These are phyloP conservation scores for Chondrostereum purpureum DNA, from an alignment of 1,284 basidiomycete species.

Conservation along the genomic window DNA sequence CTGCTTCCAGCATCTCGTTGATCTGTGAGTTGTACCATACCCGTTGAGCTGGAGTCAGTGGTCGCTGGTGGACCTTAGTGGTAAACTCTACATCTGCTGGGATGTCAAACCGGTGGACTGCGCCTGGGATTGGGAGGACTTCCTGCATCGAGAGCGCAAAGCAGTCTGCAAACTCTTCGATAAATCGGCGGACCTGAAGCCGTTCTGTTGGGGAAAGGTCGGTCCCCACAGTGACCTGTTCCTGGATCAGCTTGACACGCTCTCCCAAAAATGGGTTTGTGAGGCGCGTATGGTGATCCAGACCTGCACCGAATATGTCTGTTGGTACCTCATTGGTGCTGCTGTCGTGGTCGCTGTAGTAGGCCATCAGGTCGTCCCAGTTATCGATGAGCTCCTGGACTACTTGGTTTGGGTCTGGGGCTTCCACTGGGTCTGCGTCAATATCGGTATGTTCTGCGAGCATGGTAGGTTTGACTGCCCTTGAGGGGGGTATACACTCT, in stretches of 20 bases:
- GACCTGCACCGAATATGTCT: too few relatives aligned
- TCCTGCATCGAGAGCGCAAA: constrained; percentile 24
- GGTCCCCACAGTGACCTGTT: too few relatives aligned
- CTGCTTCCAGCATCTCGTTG: constrained; percentile 23
- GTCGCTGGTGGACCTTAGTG: constrained; percentile 18
- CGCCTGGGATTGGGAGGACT: constrained; percentile 17
- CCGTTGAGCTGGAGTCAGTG: constrained; percentile 22
- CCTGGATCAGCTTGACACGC: too few relatives aligned
- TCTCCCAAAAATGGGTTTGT: too few relatives aligned
- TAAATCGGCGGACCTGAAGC: too few relatives aligned
- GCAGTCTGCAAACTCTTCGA: constrained; percentile 19
- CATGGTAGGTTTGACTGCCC: neutral
- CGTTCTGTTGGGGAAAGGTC: too few relatives aligned
- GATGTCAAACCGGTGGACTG: constrained; percentile 18
- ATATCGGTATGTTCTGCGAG: neutral
- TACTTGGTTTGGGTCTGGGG: neutral
- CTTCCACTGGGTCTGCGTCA: neutral
- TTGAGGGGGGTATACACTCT: neutral
- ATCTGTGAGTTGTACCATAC: constrained; percentile 20
- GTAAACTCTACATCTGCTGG: constrained; percentile 15
- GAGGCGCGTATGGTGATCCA: too few relatives aligned
- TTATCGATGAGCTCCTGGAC: neutral
- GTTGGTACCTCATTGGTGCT: too few relatives aligned
- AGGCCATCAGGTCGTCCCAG: too few relatives aligned
- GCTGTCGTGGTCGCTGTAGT: too few relatives aligned